Evolutionary conservation across 208 protist species (phyloP).

Genomic region (Crithidia thermophila): DNA sequence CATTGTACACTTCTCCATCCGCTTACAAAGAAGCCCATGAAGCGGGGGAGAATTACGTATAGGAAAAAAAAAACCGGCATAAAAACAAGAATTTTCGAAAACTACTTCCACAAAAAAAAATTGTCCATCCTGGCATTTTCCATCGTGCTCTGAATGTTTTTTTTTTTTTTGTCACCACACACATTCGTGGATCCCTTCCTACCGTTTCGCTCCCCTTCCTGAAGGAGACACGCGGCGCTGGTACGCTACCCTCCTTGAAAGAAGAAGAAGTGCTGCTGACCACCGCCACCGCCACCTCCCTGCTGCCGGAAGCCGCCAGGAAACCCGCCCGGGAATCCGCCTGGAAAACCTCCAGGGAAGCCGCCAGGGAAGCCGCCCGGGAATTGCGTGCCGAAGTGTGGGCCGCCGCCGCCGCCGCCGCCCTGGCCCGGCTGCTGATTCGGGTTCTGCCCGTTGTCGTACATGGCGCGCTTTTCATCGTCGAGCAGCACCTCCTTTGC

Average conservation of each 20-base stretch:
- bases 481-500: constrained; percentile 91
- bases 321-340: constrained; percentile 31
- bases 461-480: constrained; percentile 83
- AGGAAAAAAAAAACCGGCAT: constrained; percentile 1
- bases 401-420: constrained; percentile 39
- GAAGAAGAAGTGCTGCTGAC: constrained; percentile 64
- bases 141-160: too few relatives aligned
- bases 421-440: constrained; percentile 63
- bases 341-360: constrained; percentile 36
- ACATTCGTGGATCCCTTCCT: too few relatives aligned
- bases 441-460: constrained; percentile 91
- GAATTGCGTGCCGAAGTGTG: constrained; percentile 75
- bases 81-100: too few relatives aligned
- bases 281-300: constrained; percentile 26
- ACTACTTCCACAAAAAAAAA: background rate
- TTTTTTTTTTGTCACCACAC: too few relatives aligned
- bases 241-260: constrained; percentile 24
- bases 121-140: too few relatives aligned
- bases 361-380: constrained; percentile 28
- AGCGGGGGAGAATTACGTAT: background rate
- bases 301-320: constrained; percentile 30
- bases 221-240: too few relatives aligned
- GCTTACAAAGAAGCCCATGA: constrained; percentile 11
- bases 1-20: constrained; percentile 2
- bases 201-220: too few relatives aligned